Evolutionary conservation across 169 alveolate genomes (phyloP), one percentile per base, ranked within the genome.

Genomic region (Haemoproteus tartakovskyi): DNA sequence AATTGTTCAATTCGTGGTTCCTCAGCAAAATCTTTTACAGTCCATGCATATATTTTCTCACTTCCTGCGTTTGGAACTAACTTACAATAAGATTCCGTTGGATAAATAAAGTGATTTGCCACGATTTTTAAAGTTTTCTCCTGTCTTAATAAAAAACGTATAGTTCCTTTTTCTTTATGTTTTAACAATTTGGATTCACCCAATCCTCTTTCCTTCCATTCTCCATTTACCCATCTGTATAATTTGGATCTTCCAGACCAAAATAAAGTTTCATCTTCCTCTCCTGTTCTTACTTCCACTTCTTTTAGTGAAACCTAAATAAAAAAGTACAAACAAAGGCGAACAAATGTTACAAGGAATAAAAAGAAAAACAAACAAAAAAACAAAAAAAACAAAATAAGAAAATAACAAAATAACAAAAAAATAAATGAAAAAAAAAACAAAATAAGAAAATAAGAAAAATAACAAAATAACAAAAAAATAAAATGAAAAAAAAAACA

Each of bases 151-250:
- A 97, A 83, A 83, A 95, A 94, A 74, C 99, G 89, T 27, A 97
- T 94, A 60, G 83, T 93, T 51, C 94, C 94, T 1, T 94, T 88
- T 12, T 92, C 93, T 79, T 92, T 95, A 90, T 97, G 97, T 80
- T 94, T 91, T 81, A 96, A 90, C 60, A 97, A 89, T 87, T 95
- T 97, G 21, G 97, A 89, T 48, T 97, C 97, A 0, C 99, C 99
- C 16, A 96, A 89, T 19, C 99, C 99, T 45, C 99, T 86, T 85
- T 97, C 99, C 85, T 97, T 97, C 99, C 99, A 96, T 80, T 96
- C 98, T 11, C 94, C 96, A 0, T 88, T 87, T 37, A 64, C 88
- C 94, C 94, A 94, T 59, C 99, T 90, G 86, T 94, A 97, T 60
- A 97, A 89, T 87, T 94, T 96, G 26, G 97, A 94, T 41, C 99